phyloP scores from a whole-genome alignment of 2,329 filamentous ascomycete genomes.

The Pestalotiopsis sp. region DNA sequence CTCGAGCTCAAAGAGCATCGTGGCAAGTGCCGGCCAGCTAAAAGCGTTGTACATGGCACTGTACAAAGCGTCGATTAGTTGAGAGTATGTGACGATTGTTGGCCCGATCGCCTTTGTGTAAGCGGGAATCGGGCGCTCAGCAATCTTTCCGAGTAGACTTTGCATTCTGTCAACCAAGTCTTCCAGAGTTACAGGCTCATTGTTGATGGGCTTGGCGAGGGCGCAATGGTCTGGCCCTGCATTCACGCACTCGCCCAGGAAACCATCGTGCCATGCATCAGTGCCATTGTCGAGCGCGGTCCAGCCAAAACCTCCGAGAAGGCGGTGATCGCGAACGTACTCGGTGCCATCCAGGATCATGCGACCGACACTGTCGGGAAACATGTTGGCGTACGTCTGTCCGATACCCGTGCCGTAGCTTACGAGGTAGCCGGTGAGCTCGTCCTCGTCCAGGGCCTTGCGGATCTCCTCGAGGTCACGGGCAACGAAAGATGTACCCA shows the following conservation, averaged over 20 bases:
- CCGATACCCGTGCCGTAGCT: constrained; percentile 56
- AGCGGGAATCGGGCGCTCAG: constrained; percentile 37
- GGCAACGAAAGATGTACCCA: constrained; percentile 48
- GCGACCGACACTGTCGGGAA: constrained; percentile 48
- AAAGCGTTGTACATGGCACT: constrained; percentile 42
- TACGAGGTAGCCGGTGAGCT: constrained; percentile 50
- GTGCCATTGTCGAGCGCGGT: constrained; percentile 51
- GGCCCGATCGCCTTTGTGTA: constrained; percentile 42
- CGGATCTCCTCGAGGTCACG: constrained; percentile 52
- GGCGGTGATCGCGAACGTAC: constrained; percentile 46
- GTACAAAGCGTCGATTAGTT: constrained; percentile 41
- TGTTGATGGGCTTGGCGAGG: constrained; percentile 36
- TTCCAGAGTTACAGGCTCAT: constrained; percentile 32
- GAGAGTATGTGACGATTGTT: constrained; percentile 47
- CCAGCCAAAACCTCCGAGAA: constrained; percentile 48
- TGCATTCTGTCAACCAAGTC: constrained; percentile 42
- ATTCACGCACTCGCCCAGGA: constrained; percentile 50
- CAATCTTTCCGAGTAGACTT: constrained; percentile 37
- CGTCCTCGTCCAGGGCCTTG: constrained; percentile 44
- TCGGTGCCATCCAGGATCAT: constrained; percentile 52
- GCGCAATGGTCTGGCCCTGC: constrained; percentile 48
- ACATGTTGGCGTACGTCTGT: constrained; percentile 53
- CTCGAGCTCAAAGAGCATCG: constrained; percentile 46
- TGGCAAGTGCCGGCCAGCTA: constrained; percentile 43
- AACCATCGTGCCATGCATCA: constrained; percentile 50